Base-by-base conservation (phyloP, 2,329 filamentous ascomycete species). In the Trichoderma sp. region DNA sequence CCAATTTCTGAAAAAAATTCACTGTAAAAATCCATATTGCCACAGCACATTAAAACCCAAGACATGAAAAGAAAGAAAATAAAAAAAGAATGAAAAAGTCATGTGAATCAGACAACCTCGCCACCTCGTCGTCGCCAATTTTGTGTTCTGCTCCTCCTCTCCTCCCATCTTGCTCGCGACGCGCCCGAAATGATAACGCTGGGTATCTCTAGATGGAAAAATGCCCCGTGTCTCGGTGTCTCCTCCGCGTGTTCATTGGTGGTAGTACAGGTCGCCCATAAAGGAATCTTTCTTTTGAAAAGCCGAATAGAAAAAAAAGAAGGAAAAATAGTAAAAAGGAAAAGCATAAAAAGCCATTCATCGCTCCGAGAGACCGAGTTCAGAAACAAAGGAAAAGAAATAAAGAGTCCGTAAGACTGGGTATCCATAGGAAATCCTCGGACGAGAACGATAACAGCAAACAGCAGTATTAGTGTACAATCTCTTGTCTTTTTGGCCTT, bases 171-270 rank as follows among this genome's bases (percentile, higher is more conserved):
- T 55, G 55, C 40, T 70, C 11, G 64, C 65, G 69, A 68, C 69
- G 59, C 66, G 65, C 69, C 60, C 55, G 33, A 70, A 70, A 70
- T 70, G 65, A 68, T 69, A 72, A 74, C 72, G 73, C 72, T 76
- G 78, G 78, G 78, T 80, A 80, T 80, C 78, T 79, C 75, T 73
- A 78, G 74, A 78, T 75, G 75, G 75, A 75, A 78, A 75, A 78
- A 75, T 72, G 73, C 73, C 73, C 76, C 77, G 72, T 72, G 73
- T 73, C 65, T 67, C 68, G 58, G 58, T 60, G 59, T 68, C 72
- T 67, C 59, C 37, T 70, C 63, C 68, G 70, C 70, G 67, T 70
- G 63, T 52, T 59, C 62, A 66, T 70, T 68, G 65, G 53, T 72
- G 70, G 65, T 72, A 57, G 69, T 72, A 71, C 71, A 72, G 71